A percentile compares a stretch with the other conserved stretches of the same genome.
Evolutionary conservation across 148 eudicot genomes (phyloP).

Genomic region (Rhododendron mucronatum): DNA sequence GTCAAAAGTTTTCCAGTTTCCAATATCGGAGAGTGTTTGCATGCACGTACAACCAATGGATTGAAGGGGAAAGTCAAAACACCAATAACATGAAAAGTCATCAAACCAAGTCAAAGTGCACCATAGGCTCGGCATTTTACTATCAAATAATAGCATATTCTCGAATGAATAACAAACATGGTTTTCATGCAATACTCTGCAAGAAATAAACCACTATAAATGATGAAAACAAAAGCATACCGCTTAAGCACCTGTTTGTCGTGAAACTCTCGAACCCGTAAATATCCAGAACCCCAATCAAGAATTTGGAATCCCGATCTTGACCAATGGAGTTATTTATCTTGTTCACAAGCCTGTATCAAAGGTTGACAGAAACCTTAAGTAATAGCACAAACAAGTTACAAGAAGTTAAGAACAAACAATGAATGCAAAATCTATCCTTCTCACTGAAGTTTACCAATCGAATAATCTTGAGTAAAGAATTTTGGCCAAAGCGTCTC

Average conservation of each 20-base stretch:
- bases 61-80: not conserved
- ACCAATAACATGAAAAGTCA: not conserved
- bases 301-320: conserved; percentile 73
- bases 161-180: not conserved
- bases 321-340: conserved; percentile 96
- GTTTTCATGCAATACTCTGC: conserved; percentile 20
- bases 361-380: conserved; percentile 12
- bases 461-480: conserved; percentile 87
- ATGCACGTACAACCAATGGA: not conserved
- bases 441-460: conserved; percentile 52
- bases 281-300: conserved; percentile 90
- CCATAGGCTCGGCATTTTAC: not conserved
- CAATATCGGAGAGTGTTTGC: not conserved
- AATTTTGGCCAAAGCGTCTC: conserved; percentile 93
- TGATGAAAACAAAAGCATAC: conserved; percentile 86
- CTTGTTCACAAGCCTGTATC: conserved; percentile 85
- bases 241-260: conserved; percentile 99
- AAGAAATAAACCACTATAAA: conserved; percentile 23
- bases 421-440: not conserved
- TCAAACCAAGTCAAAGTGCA: not conserved
- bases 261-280: conserved; percentile 99
- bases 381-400: not conserved
- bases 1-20: not conserved
- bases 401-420: not conserved
- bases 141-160: not conserved